Evolutionary conservation across 495 filamentous ascomycete genomes (phyloP).

Genomic region (Achaetomiella virescens): DNA sequence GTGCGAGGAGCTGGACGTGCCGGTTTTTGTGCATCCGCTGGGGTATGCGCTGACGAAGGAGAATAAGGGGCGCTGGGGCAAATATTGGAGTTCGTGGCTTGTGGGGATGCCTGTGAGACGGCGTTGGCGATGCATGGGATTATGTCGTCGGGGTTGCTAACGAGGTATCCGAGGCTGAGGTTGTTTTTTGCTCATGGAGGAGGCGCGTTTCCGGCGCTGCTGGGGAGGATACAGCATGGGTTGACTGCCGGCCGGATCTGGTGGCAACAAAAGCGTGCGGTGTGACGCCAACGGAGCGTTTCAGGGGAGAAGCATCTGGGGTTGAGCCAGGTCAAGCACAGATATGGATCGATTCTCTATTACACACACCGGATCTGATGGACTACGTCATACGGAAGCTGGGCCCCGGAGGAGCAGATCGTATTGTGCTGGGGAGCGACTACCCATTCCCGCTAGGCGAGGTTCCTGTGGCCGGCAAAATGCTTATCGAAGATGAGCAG

Average conservation of each 20-base stretch:
- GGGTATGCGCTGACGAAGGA: conserved; percentile 24
- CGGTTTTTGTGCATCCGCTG: conserved; percentile 26
- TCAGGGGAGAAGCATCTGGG: not conserved
- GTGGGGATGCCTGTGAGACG: conserved; percentile 30
- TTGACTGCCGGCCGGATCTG: conserved; percentile 27
- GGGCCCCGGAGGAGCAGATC: conserved; percentile 15
- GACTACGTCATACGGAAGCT: conserved; percentile 23
- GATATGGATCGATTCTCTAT: conserved; percentile 26
- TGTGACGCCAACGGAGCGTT: conserved; percentile 21
- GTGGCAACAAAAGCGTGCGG: conserved; percentile 19
- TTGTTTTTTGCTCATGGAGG: conserved; percentile 28
- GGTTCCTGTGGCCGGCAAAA: conserved; percentile 23
- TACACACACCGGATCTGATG: conserved; percentile 25
- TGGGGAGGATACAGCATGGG: conserved; percentile 27
- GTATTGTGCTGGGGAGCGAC: conserved; percentile 25
- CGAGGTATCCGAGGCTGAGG: conserved; percentile 19
- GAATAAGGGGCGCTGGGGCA: conserved; percentile 18
- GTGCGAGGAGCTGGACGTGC: conserved; percentile 18
- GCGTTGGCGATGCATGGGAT: conserved; percentile 25
- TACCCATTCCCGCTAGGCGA: conserved; percentile 28
- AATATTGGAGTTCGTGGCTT: conserved; percentile 23
- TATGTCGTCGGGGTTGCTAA: conserved; percentile 19
- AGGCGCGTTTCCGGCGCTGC: conserved; percentile 24
- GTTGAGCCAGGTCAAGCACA: conserved; percentile 7
- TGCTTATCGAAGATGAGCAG: conserved; percentile 19